Percentiles rank a stretch among this genome's conserved stretches.
Conservation (phyloP, 2,329 filamentous ascomycete species). For the Curvularia sp. region DNA sequence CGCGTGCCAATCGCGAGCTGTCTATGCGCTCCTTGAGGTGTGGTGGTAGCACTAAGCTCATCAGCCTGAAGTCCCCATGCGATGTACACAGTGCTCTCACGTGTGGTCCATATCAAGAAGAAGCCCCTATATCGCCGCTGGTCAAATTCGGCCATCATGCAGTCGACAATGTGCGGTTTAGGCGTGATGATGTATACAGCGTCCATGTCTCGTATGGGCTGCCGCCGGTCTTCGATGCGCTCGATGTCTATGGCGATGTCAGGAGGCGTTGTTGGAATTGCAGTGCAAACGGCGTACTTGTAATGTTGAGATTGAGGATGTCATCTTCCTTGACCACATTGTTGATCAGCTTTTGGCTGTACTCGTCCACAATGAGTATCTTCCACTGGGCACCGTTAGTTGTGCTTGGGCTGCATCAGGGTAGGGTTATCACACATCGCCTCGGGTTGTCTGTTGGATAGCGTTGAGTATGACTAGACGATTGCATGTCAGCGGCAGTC, state of each 20-base stretch:
- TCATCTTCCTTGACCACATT: slow-evolving; percentile 95
- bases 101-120: slow-evolving; percentile 84
- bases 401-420: slow-evolving; percentile 25
- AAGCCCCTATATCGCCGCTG: slow-evolving; percentile 78
- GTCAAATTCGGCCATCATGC: slow-evolving; percentile 90
- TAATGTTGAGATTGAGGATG: slow-evolving; percentile 94
- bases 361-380: slow-evolving; percentile 87
- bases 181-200: slow-evolving; percentile 92
- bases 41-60: slow-evolving; percentile 67
- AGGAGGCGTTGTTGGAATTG: slow-evolving; percentile 22
- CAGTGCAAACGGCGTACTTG: slow-evolving; percentile 67
- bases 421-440: slow-evolving; percentile 68
- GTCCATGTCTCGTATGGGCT: slow-evolving; percentile 87
- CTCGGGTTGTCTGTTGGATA: slow-evolving; percentile 78
- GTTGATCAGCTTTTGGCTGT: slow-evolving; percentile 83
- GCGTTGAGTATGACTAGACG: slow-evolving; percentile 71
- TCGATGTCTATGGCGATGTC: slow-evolving; percentile 77
- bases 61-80: slow-evolving; percentile 2
- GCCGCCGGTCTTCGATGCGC: slow-evolving; percentile 85
- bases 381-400: slow-evolving; percentile 76
- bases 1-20: slow-evolving; percentile 69
- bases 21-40: slow-evolving; percentile 77
- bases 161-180: slow-evolving; percentile 87
- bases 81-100: slow-evolving; percentile 45
- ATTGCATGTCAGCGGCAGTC: slow-evolving; percentile 23